Evolutionary conservation across 2,329 filamentous ascomycete genomes (phyloP).

Genomic region (Aquanectria penicillioides): DNA sequence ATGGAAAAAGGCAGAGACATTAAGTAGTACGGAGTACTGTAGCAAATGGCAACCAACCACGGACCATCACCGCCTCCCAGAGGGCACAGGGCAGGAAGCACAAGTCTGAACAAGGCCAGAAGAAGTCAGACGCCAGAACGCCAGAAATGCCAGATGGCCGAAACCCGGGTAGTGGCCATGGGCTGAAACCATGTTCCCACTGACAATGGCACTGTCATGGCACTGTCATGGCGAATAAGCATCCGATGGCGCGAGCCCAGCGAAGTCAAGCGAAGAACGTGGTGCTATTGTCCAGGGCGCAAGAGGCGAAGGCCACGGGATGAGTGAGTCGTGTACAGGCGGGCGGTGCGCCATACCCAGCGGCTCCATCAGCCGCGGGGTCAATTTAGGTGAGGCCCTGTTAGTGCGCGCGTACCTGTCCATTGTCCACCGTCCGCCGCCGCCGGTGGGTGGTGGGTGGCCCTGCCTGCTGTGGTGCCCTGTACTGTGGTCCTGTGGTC

Average conservation of each 20-base stretch:
- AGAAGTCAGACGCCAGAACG: too few species aligned
- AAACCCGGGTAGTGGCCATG: too few species aligned
- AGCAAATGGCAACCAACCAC: neutral
- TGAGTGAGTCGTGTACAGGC: constrained; percentile 10
- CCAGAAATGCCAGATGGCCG: too few species aligned
- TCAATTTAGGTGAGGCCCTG: constrained; percentile 30
- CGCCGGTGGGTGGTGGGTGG: neutral
- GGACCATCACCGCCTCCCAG: neutral
- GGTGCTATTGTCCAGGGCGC: constrained; percentile 18
- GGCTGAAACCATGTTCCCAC: constrained; percentile 3
- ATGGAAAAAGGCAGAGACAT: too few species aligned
- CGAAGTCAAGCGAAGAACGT: constrained; percentile 42
- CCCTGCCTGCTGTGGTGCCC: too few species aligned
- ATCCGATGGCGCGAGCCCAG: constrained; percentile 32
- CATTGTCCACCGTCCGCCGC: constrained; percentile 24
- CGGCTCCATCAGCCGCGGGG: constrained; percentile 33
- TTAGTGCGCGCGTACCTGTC: constrained; percentile 41
- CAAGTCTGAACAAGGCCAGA: too few species aligned
- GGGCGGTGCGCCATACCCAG: constrained; percentile 22
- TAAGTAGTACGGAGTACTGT: too few species aligned
- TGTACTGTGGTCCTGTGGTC: neutral
- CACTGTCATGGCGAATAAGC: constrained; percentile 37
- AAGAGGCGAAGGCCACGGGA: neutral
- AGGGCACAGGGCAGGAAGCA: too few species aligned
- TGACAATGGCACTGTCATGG: constrained; percentile 26